Base-by-base conservation (phyloP, 2,329 filamentous ascomycete genomes). In the Trichoderma sp. region DNA sequence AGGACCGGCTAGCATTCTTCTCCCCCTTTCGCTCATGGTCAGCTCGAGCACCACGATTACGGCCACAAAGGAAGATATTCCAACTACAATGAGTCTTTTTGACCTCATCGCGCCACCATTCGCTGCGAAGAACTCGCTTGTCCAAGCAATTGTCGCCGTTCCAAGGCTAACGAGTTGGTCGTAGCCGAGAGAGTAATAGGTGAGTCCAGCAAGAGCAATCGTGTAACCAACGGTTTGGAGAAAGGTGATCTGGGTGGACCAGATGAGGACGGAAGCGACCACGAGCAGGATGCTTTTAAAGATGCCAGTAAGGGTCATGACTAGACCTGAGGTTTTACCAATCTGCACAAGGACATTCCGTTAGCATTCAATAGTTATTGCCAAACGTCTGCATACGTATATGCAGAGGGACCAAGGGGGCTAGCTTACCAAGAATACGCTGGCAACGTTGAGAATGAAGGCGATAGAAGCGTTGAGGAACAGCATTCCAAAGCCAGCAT, bases 201-300 rank as follows among this genome's bases (percentile, higher is more conserved):
- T 78, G 62, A 88, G 80, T 36, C 86, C 85, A 70, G 80, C 75
- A 20, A 88, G 82, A 68, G 93, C 93, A 77, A 95, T 87, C 76
- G 85, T 84, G 85, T 97, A 97, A 76, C 93, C 93, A 79, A 95
- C 85, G 77, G 90, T 88, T 82, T 97, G 93, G 70, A 94, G 85
- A 28, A 83, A 79, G 23, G 90, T 87, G 78, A 96, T 91, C 36
- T 88, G 87, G 71, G 93, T 93, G 75, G 87, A 85, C 91, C 93
- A 96, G 79, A 95, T 90, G 78, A 93, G 80, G 82, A 96, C 92
- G 68, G 92, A 94, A 72, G 90, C 87, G 73, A 88, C 84, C 74
- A 97, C 93, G 70, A 97, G 90, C 72, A 97, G 88, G 73, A 97
- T 95, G 81, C 94, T 93, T 83, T 97, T 97, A 78, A 96, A 88